Conservation (phyloP, 306 rosid genomes). For the Gleditsia sinensis region DNA sequence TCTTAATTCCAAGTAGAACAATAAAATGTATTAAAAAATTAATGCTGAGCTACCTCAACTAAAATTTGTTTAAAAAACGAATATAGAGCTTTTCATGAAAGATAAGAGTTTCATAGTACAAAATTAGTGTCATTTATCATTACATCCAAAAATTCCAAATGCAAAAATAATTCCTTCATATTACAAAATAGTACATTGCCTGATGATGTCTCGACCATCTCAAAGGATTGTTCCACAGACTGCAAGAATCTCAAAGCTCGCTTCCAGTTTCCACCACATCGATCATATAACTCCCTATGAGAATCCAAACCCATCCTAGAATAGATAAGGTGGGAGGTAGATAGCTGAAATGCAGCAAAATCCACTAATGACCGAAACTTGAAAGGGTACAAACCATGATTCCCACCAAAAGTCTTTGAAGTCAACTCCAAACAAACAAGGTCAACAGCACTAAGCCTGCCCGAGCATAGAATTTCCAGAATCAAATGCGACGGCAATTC, state of each 20-base stretch:
- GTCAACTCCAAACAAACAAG: conserved; percentile 81
- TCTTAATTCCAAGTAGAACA: conserved; percentile 2
- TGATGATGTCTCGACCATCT: conserved; percentile 79
- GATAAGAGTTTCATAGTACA: not conserved
- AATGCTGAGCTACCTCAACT: not conserved
- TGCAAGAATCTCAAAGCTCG: conserved; percentile 87
- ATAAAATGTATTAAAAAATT: not conserved
- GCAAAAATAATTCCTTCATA: not conserved
- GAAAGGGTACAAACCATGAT: conserved; percentile 43
- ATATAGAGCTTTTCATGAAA: not conserved
- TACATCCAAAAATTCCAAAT: not conserved
- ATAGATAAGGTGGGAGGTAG: conserved; percentile 56
- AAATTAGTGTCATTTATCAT: not conserved
- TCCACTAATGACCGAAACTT: conserved; percentile 83
- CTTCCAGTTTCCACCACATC: conserved; percentile 85
- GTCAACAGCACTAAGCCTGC: conserved; percentile 72
- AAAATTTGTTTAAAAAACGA: not conserved
- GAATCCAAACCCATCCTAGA: conserved; percentile 53
- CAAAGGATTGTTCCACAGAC: conserved; percentile 76
- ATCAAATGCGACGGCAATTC: conserved; percentile 80
- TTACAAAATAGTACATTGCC: conserved; percentile 86
- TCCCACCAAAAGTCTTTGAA: conserved; percentile 64
- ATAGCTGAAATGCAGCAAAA: conserved; percentile 73
- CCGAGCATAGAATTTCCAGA: conserved; percentile 70
- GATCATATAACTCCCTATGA: conserved; percentile 65